Conservation (phyloP, 768 basidiomycete species). For the Termitomyces sp. region DNA sequence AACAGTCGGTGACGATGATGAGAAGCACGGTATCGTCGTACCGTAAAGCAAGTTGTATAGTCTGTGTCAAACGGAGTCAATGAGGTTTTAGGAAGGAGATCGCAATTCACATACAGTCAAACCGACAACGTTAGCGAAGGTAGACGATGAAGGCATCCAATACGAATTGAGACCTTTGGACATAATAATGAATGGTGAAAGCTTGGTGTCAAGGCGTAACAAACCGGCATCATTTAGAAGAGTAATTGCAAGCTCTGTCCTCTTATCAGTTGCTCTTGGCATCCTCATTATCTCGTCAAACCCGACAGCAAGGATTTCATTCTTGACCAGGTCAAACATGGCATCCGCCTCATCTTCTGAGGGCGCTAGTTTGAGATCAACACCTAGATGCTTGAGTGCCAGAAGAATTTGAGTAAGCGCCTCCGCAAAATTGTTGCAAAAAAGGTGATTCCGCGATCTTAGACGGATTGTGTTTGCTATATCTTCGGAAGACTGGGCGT, state of each 20-base stretch:
- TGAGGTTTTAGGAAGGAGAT: neutral
- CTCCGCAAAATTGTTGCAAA: constrained; percentile 47
- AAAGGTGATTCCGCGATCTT: constrained; percentile 60
- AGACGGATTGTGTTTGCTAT: constrained; percentile 50
- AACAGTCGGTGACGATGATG: neutral
- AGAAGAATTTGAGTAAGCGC: constrained; percentile 53
- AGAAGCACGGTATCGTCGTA: constrained; percentile 21
- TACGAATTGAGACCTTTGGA: constrained; percentile 58
- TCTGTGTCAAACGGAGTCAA: constrained; percentile 35
- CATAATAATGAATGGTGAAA: neutral
- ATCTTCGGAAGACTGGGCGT: constrained; percentile 45
- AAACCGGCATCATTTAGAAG: constrained; percentile 65
- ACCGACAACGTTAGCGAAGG: constrained; percentile 59
- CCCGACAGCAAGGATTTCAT: constrained; percentile 63
- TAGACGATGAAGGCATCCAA: constrained; percentile 53
- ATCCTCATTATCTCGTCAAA: constrained; percentile 63
- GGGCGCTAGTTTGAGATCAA: constrained; percentile 52
- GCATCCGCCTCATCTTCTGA: constrained; percentile 47
- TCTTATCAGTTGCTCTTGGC: constrained; percentile 53
- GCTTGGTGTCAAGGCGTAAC: constrained; percentile 3
- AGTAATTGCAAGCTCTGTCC: constrained; percentile 57
- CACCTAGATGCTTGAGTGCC: constrained; percentile 56
- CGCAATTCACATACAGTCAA: constrained; percentile 43
- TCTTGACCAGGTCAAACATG: constrained; percentile 69
- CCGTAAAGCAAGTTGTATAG: constrained; percentile 60